These are phyloP conservation scores for Magnusiomyces ingens DNA, from an alignment of 1,139 yeast species.

Conservation along the genomic window DNA sequence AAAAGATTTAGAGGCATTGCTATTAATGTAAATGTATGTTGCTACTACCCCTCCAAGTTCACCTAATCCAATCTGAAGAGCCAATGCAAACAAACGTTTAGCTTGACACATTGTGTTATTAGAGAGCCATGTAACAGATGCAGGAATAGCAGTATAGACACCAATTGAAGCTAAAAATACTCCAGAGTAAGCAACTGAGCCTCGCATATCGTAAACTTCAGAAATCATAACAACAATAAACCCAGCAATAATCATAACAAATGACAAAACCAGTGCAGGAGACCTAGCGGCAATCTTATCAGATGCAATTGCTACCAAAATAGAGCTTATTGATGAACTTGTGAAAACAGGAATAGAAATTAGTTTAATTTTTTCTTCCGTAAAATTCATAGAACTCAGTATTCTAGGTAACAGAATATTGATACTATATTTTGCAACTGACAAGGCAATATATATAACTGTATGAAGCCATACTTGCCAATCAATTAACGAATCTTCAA, in stretches of 20 bases:
- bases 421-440: constrained; percentile 23
- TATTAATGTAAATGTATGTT: constrained; percentile 19
- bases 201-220: constrained; percentile 14
- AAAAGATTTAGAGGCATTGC: constrained; percentile 29
- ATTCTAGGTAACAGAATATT: constrained; percentile 32
- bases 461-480: constrained; percentile 28
- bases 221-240: constrained; percentile 29
- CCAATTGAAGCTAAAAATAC: constrained; percentile 35
- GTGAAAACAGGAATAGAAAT: constrained; percentile 35
- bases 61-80: constrained; percentile 39
- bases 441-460: constrained; percentile 18
- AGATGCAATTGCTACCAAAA: constrained; percentile 30
- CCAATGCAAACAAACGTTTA: constrained; percentile 39
- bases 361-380: constrained; percentile 24
- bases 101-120: constrained; percentile 35
- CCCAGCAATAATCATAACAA: constrained; percentile 31
- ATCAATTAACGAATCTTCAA: constrained; percentile 29
- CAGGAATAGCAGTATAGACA: constrained; percentile 34
- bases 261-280: constrained; percentile 31
- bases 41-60: constrained; percentile 38
- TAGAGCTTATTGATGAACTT: constrained; percentile 32
- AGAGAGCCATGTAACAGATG: constrained; percentile 37
- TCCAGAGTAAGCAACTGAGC: constrained; percentile 31
- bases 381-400: constrained; percentile 29
- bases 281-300: constrained; percentile 33